Evolutionary conservation across 2,329 filamentous ascomycete species (phyloP), one percentile per base, ranked within the genome.

Genomic region (Hypoxylon sp.): DNA sequence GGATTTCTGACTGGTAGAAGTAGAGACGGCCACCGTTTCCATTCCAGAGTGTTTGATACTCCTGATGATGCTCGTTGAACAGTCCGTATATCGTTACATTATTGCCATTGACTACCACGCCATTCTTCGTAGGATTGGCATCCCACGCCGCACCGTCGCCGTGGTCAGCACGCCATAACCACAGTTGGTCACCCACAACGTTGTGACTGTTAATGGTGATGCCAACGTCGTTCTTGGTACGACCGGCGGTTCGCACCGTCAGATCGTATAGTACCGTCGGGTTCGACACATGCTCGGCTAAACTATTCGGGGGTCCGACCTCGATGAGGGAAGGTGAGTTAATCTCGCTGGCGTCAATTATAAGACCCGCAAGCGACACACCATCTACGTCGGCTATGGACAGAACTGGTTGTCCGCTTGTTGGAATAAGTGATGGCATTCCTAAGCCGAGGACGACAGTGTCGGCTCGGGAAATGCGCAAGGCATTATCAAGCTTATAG

Each of bases 1-100:
- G 77, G 43, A 78, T 74, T 62, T 79, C 77, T 51, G 76, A 78
- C 67, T 79, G 77, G 60, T 79, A 79, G 67, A 79, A 77, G 66
- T 79, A 79, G 17, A 78, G 55, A 2, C 76, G 73, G 4, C 77
- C 77, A 49, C 67, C 55, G 34, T 78, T 69, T 19, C 76, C 77
- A 30, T 74, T 73, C 77, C 77, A 78, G 21, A 78, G 66, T n/a
- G 77, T 78, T 56, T 78, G 77, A 57, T 77, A 74, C 21, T 75
- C 74, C 53, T 76, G 70, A 45, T 78, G 77, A 60, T 78, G 77
- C 68, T 78, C 77, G 52, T 78, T 78, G 68, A 78, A 78, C 13
- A 78, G 67, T 3, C 77, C 77, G 46, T 78, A 78, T 25, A 77
- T 74, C 5, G 69, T 76, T 19, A 77, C 76, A 48, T 75, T 60